phyloP scores from a whole-genome alignment of 495 filamentous ascomycete genomes.

The Cairneyella variabilis region DNA sequence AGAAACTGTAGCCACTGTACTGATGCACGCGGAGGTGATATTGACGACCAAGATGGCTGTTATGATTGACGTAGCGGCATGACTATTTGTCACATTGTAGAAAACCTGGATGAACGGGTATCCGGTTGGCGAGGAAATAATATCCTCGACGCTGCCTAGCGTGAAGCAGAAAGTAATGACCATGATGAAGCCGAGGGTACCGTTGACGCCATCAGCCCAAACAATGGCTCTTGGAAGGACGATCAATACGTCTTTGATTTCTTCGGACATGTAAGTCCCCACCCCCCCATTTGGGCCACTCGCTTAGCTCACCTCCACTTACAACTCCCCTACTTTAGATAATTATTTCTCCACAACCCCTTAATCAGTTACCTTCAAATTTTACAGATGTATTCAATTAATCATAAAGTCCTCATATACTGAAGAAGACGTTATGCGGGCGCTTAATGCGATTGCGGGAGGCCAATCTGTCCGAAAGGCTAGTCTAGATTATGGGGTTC shows the following conservation, averaged over 20 bases:
- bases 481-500: too few relatives aligned
- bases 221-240: slow-evolving; percentile 44
- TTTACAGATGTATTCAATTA: too few relatives aligned
- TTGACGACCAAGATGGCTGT: slow-evolving; percentile 40
- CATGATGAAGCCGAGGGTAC: slow-evolving; percentile 34
- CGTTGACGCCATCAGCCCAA: slow-evolving; percentile 37
- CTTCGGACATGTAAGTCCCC: slow-evolving; percentile 45
- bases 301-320: too few relatives aligned
- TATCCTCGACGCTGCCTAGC: slow-evolving; percentile 35
- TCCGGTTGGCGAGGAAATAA: slow-evolving; percentile 29
- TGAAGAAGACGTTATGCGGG: too few relatives aligned
- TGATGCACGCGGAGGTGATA: slow-evolving; percentile 31
- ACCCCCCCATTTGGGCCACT: too few relatives aligned
- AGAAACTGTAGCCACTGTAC: slow-evolving; percentile 45
- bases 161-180: slow-evolving; percentile 44
- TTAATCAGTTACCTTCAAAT: too few relatives aligned
- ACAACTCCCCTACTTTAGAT: too few relatives aligned
- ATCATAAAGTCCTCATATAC: too few relatives aligned
- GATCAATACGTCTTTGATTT: slow-evolving; percentile 42
- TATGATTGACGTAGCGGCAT: slow-evolving; percentile 39
- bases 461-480: too few relatives aligned
- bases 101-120: slow-evolving; percentile 52
- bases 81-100: slow-evolving; percentile 36
- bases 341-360: too few relatives aligned
- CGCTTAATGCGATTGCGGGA: too few relatives aligned